Evolutionary conservation across 164 flowering plant species (phyloP).

Genomic region (Sextonia rubra): DNA sequence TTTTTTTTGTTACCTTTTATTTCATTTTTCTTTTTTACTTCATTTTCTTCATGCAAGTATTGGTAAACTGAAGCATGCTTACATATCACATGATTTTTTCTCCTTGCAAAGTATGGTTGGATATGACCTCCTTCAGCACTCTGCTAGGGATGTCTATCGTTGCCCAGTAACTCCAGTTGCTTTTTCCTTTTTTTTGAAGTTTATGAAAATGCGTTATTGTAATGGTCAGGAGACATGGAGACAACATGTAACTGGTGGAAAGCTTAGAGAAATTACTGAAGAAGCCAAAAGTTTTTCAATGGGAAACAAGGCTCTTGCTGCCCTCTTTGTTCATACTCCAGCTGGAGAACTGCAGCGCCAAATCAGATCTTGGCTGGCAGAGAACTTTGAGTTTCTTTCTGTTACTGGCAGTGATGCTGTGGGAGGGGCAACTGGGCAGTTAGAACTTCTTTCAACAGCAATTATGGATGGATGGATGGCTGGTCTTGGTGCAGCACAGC

Average conservation of each 20-base stretch:
- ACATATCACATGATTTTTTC: neutral
- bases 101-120: no score
- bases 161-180: no score
- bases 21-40: neutral
- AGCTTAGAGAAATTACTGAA: conserved; percentile 92
- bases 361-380: conserved; percentile 95
- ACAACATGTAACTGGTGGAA: conserved; percentile 95
- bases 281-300: conserved; percentile 91
- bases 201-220: conserved; percentile 4
- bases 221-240: conserved; percentile 72
- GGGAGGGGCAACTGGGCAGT: conserved; percentile 76
- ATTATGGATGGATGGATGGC: conserved; percentile 99
- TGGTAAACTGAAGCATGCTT: neutral
- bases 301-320: conserved; percentile 94
- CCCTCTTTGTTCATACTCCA: conserved; percentile 97
- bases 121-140: no score
- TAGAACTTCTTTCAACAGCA: conserved; percentile 96
- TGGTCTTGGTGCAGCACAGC: conserved; percentile 92
- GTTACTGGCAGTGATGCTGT: conserved; percentile 72
- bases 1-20: neutral
- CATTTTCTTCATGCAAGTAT: neutral
- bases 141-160: no score
- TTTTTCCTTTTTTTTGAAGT: no score
- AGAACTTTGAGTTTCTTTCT: conserved; percentile 90
- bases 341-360: conserved; percentile 98